Evolutionary conservation across 1,284 basidiomycete genomes (phyloP).

Genomic region (Rhodofomes roseus): DNA sequence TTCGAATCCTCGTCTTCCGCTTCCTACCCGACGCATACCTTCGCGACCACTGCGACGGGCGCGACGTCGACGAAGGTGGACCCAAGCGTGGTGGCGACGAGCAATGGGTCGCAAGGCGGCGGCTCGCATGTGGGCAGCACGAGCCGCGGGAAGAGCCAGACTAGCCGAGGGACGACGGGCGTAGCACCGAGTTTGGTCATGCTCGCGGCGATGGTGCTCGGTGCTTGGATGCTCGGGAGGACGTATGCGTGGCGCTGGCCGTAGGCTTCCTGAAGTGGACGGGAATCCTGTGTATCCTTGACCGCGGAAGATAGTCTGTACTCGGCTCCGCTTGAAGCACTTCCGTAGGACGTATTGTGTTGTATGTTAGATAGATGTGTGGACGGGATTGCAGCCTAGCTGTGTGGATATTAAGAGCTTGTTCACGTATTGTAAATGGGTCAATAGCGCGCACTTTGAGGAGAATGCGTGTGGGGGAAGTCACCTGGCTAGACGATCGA

Average conservation of each 20-base stretch:
- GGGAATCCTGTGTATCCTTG: no score
- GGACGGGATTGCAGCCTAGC: no score
- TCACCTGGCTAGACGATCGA: no score
- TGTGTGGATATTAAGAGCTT: no score
- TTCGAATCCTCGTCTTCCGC: constrained; percentile 18
- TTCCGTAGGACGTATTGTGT: no score
- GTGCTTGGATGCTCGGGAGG: background rate
- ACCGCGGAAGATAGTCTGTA: no score
- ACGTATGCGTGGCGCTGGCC: constrained; percentile 20
- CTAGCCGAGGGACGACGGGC: background rate
- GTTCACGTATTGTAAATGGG: no score
- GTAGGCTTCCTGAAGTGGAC: no score
- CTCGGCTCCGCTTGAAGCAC: no score
- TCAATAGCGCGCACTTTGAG: no score
- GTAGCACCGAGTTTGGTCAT: background rate
- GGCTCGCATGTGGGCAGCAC: background rate
- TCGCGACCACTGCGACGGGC: background rate
- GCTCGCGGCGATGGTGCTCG: background rate
- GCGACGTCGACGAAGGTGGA: background rate
- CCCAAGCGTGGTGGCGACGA: constrained; percentile 1
- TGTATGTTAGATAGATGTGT: no score
- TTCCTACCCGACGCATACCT: background rate
- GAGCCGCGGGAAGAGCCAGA: background rate
- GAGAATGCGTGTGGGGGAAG: no score
- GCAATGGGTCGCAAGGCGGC: background rate